Conservation (phyloP, 192 early-diverging fungal species). For the Coemansia sp. region DNA sequence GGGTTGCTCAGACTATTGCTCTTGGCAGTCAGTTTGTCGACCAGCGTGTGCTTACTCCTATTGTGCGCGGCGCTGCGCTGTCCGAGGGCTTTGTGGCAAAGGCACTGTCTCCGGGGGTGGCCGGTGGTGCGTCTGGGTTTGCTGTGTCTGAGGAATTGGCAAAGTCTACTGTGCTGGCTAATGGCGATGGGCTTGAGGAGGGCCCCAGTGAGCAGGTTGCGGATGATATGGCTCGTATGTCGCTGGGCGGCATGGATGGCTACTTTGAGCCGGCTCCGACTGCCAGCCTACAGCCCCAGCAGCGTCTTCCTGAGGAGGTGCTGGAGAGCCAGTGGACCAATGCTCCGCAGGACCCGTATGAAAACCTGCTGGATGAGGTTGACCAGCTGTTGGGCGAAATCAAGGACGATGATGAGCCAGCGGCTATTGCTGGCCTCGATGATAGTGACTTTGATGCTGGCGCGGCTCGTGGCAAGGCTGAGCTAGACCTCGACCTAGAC, state of each 20-base stretch:
- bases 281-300: background rate
- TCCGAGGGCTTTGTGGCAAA: background rate
- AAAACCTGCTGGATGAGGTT: constrained; percentile 52
- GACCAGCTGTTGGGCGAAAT: constrained; percentile 52
- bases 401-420: constrained; percentile 36
- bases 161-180: constrained; percentile 13
- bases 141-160: constrained; percentile 3
- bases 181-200: background rate
- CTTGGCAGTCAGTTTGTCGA: constrained; percentile 53
- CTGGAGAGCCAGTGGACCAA: constrained; percentile 11
- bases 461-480: constrained; percentile 1
- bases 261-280: background rate
- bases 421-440: background rate
- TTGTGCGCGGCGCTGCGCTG: constrained; percentile 32
- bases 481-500: constrained; percentile 35
- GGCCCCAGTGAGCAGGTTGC: background rate
- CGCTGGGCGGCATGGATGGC: constrained; percentile 1
- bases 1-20: constrained; percentile 49
- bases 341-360: constrained; percentile 47
- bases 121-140: background rate
- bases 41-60: constrained; percentile 30
- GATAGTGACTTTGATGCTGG: constrained; percentile 3
- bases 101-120: background rate
- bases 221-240: constrained; percentile 30
- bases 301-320: background rate